These are phyloP conservation scores for Claviceps maximensis DNA, from an alignment of 2,329 filamentous ascomycete species.

Conservation along the genomic window DNA sequence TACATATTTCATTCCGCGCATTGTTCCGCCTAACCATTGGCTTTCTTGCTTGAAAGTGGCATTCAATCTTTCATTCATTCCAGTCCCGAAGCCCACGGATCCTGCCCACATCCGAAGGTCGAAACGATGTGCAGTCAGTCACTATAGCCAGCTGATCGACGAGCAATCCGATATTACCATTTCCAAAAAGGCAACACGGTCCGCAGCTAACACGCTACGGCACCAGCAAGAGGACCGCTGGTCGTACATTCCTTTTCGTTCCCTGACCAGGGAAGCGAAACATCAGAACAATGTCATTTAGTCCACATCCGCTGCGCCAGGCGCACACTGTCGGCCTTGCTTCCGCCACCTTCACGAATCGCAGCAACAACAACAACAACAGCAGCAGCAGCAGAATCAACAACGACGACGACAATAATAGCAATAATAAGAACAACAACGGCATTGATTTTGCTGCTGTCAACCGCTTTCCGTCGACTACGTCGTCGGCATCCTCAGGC, in stretches of 20 bases:
- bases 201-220: neutral
- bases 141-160: neutral
- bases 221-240: neutral
- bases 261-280: conserved; percentile 10
- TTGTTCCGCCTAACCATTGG: neutral
- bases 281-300: conserved; percentile 37
- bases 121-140: conserved; percentile 4
- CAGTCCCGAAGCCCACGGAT: neutral
- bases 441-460: conserved; percentile 31
- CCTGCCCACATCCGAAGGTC: neutral
- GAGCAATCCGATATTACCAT: neutral
- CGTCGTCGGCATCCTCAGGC: conserved; percentile 56
- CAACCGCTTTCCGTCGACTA: conserved; percentile 53
- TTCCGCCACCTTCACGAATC: neutral
- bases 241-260: conserved; percentile 1
- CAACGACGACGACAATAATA: no score
- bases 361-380: neutral
- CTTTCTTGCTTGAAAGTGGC: neutral
- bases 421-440: conserved; percentile 15
- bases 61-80: neutral
- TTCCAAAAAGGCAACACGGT: neutral
- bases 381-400: conserved; percentile 23
- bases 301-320: conserved; percentile 44
- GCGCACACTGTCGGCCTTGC: conserved; percentile 33
- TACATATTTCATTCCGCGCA: neutral